Evolutionary conservation across 495 filamentous ascomycete genomes (phyloP), one percentile per base, ranked within the genome.

Genomic region (Xylaria grammica): DNA sequence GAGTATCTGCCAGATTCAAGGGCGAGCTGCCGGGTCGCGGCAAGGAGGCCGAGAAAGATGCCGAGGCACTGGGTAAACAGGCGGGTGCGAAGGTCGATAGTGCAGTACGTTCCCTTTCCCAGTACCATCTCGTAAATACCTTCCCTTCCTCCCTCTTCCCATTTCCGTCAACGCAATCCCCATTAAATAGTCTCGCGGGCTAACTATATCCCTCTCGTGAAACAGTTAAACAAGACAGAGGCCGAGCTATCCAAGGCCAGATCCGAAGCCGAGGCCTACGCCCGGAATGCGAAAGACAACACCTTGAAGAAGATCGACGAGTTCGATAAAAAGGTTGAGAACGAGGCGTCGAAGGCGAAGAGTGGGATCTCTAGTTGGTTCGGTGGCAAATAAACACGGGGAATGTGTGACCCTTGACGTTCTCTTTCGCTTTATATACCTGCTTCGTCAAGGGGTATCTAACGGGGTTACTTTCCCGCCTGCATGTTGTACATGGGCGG

Each of bases 351-450:
- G 7, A 90, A 94, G 75, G 89, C 91, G 10, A 96, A 96, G 86
- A 84, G 87, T 56, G 85, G 85, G 20, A 76, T 95, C 62, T 89
- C 87, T 29, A 86, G 88, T 57, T 97, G 92, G 93, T 94, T 96
- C 66, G 88, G 91, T 36, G 86, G 85, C 74, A 85, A 63, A 88
- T 74, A 90, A 86, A 34, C 7, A 10, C 1, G 51, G 10, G 51
- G 13, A 17, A 15, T 36, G 20, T 48, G 45, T 30, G 29, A 36
- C 32, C 5, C 40, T 3, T 15, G 15, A n/a, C 40, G 40, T 44
- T n/a, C 15, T 8, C 7, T n/a, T n/a, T n/a, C 40, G 17, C 40
- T 11, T n/a, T 44, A 24, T 48, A 48, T 48, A 48, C 4, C 15
- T 24, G 17, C 15, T 48, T 15, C 45, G 45, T 48, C 34, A 7